A percentile compares a stretch with the other conserved stretches of the same genome.
Evolutionary conservation across 2,329 filamentous ascomycete species (phyloP).

Genomic region (Xylariaceae sp.): DNA sequence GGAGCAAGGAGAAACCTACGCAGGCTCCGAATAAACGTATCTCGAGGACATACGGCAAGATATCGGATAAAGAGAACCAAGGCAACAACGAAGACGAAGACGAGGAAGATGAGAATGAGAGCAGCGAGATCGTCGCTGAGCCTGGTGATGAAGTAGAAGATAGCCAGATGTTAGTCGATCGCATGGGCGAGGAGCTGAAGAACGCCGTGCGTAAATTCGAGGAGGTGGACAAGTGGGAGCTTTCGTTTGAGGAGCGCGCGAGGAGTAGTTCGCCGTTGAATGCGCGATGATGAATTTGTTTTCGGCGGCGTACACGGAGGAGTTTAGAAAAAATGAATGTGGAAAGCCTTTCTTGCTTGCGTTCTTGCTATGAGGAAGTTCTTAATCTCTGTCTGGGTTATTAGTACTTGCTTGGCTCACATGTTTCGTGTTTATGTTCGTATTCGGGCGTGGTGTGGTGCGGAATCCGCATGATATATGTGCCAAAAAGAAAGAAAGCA

Average conservation of each 20-base stretch:
- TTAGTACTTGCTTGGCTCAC: conserved; percentile 17
- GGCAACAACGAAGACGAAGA: conserved; percentile 31
- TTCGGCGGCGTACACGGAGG: not conserved
- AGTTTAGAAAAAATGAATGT: not conserved
- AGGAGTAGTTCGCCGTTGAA: conserved; percentile 50
- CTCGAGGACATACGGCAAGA: conserved; percentile 46
- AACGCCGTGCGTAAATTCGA: conserved; percentile 58
- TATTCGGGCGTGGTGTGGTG: not conserved
- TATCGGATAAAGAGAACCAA: conserved; percentile 57
- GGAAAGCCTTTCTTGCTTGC: not conserved
- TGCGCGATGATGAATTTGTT: conserved; percentile 38
- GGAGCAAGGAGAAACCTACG: conserved; percentile 20
- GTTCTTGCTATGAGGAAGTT: conserved; percentile 14
- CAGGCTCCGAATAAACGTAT: conserved; percentile 16
- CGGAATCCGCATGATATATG: not conserved
- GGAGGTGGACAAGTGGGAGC: conserved; percentile 64
- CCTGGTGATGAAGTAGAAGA: conserved; percentile 29
- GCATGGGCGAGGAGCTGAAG: conserved; percentile 51
- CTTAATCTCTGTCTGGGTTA: conserved; percentile 13
- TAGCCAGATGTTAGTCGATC: conserved; percentile 35
- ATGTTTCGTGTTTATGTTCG: not conserved
- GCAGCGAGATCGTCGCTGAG: conserved; percentile 32
- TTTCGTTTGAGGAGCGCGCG: conserved; percentile 61
- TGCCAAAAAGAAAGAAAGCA: not conserved
- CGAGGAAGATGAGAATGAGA: conserved; percentile 35